Conservation (phyloP, 2,329 filamentous ascomycete genomes). For the Colletotrichum plurivorum region DNA sequence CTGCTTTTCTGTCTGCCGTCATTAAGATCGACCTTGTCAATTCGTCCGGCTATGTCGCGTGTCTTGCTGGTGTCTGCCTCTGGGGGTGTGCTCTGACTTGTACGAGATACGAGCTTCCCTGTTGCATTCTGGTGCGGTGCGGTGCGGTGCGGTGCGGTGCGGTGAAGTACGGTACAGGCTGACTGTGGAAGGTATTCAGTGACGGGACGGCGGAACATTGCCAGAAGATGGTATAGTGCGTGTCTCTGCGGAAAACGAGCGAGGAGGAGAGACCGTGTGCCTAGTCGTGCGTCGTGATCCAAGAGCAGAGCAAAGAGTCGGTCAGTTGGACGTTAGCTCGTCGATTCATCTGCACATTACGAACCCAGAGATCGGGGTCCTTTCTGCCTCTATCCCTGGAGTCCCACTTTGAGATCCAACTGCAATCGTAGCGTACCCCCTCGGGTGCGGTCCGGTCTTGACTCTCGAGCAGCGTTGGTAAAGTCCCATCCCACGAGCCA, state of each 20-base stretch:
- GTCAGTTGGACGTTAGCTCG: conserved; percentile 11
- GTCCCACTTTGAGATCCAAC: conserved; percentile 8
- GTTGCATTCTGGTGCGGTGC: not conserved
- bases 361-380: conserved; percentile 31
- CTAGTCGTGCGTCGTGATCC: not conserved
- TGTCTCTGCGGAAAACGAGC: not conserved
- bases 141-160: not conserved
- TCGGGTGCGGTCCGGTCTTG: not conserved
- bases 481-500: not conserved
- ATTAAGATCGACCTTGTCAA: conserved; percentile 22
- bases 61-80: conserved; percentile 1
- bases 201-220: not conserved
- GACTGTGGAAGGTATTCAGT: not conserved
- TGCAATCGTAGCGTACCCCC: too few relatives aligned
- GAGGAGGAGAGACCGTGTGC: not conserved
- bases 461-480: not conserved
- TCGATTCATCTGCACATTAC: conserved; percentile 26
- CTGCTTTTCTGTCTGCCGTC: not conserved
- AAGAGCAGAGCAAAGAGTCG: conserved; percentile 20
- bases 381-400: not conserved
- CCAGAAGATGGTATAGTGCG: not conserved
- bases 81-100: conserved; percentile 15
- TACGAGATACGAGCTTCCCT: not conserved
- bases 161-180: not conserved
- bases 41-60: conserved; percentile 19